Percentiles rank a stretch among this genome's conserved stretches.
Evolutionary conservation across 2,329 filamentous ascomycete species (phyloP).

Genomic region (Aspergillus candidus): DNA sequence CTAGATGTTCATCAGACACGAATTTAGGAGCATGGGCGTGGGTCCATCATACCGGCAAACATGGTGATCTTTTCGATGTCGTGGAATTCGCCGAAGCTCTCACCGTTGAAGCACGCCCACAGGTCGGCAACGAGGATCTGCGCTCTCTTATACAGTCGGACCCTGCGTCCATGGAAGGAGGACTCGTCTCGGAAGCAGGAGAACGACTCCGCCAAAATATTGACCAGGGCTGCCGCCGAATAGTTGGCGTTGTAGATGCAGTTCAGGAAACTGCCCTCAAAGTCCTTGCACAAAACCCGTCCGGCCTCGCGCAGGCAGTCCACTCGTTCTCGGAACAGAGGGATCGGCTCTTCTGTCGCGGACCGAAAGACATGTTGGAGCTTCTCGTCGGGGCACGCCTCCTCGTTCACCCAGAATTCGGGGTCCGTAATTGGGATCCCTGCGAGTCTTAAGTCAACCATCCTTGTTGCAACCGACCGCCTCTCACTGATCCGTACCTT

Average conservation of each 20-base stretch:
- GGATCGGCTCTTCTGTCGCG: conserved; percentile 78
- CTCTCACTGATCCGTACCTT: conserved; percentile 51
- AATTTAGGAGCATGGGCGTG: not conserved
- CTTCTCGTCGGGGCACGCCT: conserved; percentile 67
- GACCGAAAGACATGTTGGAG: conserved; percentile 78
- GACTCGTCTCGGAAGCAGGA: conserved; percentile 79
- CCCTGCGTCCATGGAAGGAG: conserved; percentile 63
- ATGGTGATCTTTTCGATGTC: conserved; percentile 97
- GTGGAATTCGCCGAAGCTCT: conserved; percentile 69
- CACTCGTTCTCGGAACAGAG: conserved; percentile 71
- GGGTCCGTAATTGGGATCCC: conserved; percentile 84
- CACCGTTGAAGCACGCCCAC: conserved; percentile 90
- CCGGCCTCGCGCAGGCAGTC: conserved; percentile 77
- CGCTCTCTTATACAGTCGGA: conserved; percentile 85
- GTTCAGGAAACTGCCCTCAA: conserved; percentile 65
- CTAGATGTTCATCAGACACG: conserved; percentile 34
- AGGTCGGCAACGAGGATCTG: conserved; percentile 94
- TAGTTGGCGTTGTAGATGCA: conserved; percentile 67
- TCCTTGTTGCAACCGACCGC: too few species aligned
- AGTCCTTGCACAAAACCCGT: conserved; percentile 71
- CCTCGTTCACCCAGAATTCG: conserved; percentile 74
- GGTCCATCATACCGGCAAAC: conserved; percentile 62
- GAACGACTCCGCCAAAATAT: conserved; percentile 76
- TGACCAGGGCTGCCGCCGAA: conserved; percentile 80
- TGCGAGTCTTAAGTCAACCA: conserved; percentile 31